phyloP scores from a whole-genome alignment of 108 stramenopile genomes.

The Fragilaria crotonensis region DNA sequence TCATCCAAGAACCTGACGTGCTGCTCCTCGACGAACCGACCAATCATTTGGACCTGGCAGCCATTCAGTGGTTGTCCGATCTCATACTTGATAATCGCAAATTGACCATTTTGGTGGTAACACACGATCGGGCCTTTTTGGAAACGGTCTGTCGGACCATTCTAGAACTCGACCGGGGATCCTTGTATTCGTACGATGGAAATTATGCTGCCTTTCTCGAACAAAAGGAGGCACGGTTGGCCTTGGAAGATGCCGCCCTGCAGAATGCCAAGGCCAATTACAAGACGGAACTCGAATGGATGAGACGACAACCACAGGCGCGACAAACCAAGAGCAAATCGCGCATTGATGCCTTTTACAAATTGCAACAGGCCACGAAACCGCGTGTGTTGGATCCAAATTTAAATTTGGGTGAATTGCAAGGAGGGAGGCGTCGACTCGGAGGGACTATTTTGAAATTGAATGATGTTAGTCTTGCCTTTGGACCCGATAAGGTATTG shows the following conservation, averaged over 20 bases:
- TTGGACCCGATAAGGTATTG: constrained; percentile 52
- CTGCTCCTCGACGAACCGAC: constrained; percentile 83
- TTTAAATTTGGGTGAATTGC: constrained; percentile 25
- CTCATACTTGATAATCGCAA: constrained; percentile 57
- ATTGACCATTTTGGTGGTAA: constrained; percentile 89
- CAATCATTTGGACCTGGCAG: constrained; percentile 92
- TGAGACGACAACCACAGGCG: constrained; percentile 75
- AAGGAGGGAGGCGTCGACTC: neutral
- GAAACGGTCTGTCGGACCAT: constrained; percentile 83
- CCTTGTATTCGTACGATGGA: constrained; percentile 67
- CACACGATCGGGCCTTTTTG: constrained; percentile 95
- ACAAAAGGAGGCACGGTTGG: constrained; percentile 66
- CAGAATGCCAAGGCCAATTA: constrained; percentile 60
- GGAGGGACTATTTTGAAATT: constrained; percentile 11
- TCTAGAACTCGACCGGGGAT: constrained; percentile 70
- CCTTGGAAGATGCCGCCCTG: constrained; percentile 58
- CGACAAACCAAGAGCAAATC: constrained; percentile 49
- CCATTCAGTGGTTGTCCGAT: constrained; percentile 91
- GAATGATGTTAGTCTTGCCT: constrained; percentile 53
- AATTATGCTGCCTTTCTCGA: constrained; percentile 52
- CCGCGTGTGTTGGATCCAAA: constrained; percentile 61
- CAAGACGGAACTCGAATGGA: constrained; percentile 59
- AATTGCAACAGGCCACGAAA: constrained; percentile 68
- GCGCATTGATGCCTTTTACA: constrained; percentile 77
- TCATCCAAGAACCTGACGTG: constrained; percentile 77